phyloP scores from a whole-genome alignment of 495 filamentous ascomycete species.

The Aspergillus funiculosus region DNA sequence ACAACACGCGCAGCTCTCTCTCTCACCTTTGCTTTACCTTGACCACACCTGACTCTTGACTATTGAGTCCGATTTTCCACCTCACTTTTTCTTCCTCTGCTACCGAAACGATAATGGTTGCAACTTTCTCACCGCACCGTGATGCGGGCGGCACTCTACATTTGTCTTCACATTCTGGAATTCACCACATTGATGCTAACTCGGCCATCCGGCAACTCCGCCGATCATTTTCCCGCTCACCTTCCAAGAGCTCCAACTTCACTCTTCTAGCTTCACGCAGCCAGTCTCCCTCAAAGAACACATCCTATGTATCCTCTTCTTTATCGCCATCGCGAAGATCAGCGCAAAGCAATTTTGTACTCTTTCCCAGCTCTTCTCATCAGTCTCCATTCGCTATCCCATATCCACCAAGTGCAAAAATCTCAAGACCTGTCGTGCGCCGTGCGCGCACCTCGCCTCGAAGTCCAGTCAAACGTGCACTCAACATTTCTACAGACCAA shows the following conservation, averaged over 20 bases:
- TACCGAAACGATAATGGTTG: slow-evolving; percentile 38
- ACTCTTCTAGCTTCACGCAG: slow-evolving; percentile 53
- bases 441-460: slow-evolving; percentile 60
- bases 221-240: slow-evolving; percentile 79
- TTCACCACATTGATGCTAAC: slow-evolving; percentile 70
- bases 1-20: background rate
- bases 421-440: slow-evolving; percentile 42
- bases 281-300: slow-evolving; percentile 47
- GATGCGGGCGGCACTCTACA: slow-evolving; percentile 74
- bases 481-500: slow-evolving; percentile 62
- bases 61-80: background rate
- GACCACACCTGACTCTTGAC: background rate
- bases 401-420: slow-evolving; percentile 48
- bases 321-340: slow-evolving; percentile 46
- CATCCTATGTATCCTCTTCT: slow-evolving; percentile 45
- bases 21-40: background rate
- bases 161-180: slow-evolving; percentile 74
- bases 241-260: slow-evolving; percentile 69
- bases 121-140: slow-evolving; percentile 49
- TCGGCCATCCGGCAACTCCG: slow-evolving; percentile 71
- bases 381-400: slow-evolving; percentile 49
- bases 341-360: slow-evolving; percentile 41
- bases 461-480: slow-evolving; percentile 69
- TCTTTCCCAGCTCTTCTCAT: slow-evolving; percentile 42
- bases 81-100: background rate